A percentile compares a stretch with the other conserved stretches of the same genome.
phyloP scores from a whole-genome alignment of 78 protist species.

The Protostelium mycophagum region DNA sequence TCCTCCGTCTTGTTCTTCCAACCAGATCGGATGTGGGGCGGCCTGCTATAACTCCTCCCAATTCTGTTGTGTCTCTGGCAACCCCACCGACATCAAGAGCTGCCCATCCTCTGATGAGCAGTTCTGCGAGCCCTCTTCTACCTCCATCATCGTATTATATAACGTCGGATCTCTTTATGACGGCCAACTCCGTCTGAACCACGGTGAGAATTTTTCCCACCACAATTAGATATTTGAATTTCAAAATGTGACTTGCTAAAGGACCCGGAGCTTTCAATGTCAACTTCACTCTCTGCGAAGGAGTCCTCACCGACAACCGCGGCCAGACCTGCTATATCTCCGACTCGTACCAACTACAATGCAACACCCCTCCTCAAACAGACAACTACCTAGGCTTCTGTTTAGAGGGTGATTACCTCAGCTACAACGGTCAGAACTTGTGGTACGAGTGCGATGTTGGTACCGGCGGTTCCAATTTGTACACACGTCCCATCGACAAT shows the following conservation, averaged over 20 bases:
- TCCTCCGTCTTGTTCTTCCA: background rate
- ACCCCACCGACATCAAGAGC: background rate
- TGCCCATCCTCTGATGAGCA: background rate
- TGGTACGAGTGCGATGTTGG: background rate
- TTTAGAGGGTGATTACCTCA: background rate
- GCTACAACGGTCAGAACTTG: background rate
- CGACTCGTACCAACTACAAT: background rate
- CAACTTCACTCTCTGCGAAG: background rate
- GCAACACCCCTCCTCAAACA: background rate
- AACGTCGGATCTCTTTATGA: background rate
- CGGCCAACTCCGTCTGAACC: background rate
- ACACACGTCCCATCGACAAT: background rate
- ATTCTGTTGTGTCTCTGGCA: background rate
- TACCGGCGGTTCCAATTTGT: background rate
- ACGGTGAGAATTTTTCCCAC: too few relatives aligned
- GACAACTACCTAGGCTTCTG: background rate
- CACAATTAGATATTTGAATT: too few relatives aligned
- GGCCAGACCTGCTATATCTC: background rate
- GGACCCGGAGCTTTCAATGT: background rate
- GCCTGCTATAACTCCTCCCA: background rate
- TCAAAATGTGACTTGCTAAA: too few relatives aligned
- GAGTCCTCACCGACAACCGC: background rate
- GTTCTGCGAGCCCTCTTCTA: background rate
- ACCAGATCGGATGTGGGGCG: background rate
- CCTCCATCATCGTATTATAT: background rate